A percentile compares a stretch with the other conserved stretches of the same genome.
phyloP scores from a whole-genome alignment of 2,329 filamentous ascomycete species.

The Teratosphaeria gauchensis region DNA sequence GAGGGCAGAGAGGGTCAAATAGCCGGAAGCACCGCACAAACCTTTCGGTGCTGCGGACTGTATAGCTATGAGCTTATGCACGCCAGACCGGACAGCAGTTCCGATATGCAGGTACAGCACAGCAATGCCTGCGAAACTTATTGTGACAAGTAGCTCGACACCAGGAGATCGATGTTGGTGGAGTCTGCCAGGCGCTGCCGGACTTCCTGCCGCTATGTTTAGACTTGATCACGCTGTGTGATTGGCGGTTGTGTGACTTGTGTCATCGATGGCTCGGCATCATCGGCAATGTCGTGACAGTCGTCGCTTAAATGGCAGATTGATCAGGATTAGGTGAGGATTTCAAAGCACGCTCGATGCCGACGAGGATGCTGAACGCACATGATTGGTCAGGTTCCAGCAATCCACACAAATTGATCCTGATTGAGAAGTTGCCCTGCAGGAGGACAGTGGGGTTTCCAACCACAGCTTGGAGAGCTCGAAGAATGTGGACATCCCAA shows the following conservation, averaged over 20 bases:
- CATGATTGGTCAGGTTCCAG: neutral
- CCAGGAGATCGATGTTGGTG: neutral
- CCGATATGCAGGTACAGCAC: neutral
- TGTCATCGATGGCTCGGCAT: neutral
- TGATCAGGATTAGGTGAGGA: slow-evolving; percentile 4
- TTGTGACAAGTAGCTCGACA: neutral
- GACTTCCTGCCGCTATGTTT: neutral
- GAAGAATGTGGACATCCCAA: neutral
- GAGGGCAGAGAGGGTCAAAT: neutral
- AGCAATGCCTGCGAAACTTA: neutral
- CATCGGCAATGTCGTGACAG: neutral
- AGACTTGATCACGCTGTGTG: neutral
- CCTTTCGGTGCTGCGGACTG: neutral
- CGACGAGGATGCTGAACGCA: neutral
- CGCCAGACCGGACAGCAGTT: neutral
- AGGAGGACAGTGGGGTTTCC: neutral
- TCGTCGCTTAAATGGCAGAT: neutral
- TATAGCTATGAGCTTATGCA: neutral
- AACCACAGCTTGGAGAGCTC: neutral
- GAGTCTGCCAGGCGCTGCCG: neutral
- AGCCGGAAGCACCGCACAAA: neutral
- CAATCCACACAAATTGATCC: neutral
- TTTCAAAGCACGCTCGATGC: slow-evolving; percentile 1
- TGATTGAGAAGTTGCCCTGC: neutral
- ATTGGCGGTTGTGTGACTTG: neutral